A percentile compares a stretch with the other conserved stretches of the same genome.
phyloP scores from a whole-genome alignment of 768 basidiomycete genomes.

The Pleurotus citrinopileatus region DNA sequence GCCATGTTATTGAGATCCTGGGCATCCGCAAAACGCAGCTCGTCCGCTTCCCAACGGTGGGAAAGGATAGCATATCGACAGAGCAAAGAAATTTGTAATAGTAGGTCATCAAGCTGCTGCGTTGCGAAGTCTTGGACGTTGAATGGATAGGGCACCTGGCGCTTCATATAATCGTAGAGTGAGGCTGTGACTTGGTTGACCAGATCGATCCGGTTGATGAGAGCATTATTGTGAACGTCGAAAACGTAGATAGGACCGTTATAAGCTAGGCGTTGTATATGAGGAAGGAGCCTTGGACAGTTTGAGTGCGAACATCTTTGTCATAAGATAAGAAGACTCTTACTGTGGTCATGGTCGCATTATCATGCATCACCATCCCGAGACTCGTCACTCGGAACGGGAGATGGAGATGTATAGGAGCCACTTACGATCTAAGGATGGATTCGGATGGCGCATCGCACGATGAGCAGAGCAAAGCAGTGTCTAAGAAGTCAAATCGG shows the following conservation, averaged over 20 bases:
- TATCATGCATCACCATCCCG: too few relatives aligned
- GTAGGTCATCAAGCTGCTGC: background rate
- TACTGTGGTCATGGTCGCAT: too few relatives aligned
- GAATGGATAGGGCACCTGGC: too few relatives aligned
- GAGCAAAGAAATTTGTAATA: background rate
- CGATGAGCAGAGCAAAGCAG: too few relatives aligned
- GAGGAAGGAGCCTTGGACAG: background rate
- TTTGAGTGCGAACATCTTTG: too few relatives aligned
- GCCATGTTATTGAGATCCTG: background rate
- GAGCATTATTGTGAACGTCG: background rate
- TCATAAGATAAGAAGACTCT: too few relatives aligned
- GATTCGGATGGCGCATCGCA: too few relatives aligned
- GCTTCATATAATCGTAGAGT: too few relatives aligned
- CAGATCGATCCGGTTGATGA: background rate
- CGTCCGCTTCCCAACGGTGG: background rate
- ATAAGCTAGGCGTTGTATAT: background rate
- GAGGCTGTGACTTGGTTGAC: background rate
- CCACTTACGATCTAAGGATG: too few relatives aligned
- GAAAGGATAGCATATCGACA: background rate
- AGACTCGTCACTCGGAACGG: too few relatives aligned
- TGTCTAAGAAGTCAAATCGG: too few relatives aligned
- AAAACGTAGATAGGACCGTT: background rate
- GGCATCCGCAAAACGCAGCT: background rate
- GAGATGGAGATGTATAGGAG: too few relatives aligned
- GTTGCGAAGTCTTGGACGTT: background rate